Evolutionary conservation across 192 early-diverging fungal species (phyloP).

Genomic region (Backusella circina): DNA sequence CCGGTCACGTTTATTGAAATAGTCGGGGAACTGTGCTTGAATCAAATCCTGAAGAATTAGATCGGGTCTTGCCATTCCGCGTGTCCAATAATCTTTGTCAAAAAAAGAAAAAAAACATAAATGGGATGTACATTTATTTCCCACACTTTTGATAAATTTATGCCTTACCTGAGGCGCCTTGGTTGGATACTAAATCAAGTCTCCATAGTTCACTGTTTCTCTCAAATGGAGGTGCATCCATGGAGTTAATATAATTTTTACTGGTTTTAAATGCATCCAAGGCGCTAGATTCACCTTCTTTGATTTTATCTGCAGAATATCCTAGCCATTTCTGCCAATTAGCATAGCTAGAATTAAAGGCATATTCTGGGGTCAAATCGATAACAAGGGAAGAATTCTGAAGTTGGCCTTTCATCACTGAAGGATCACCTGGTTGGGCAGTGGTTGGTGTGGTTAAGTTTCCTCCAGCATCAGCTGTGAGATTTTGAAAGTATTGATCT

Average conservation of each 20-base stretch:
- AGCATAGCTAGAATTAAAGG: not conserved
- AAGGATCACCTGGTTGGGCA: slow-evolving; percentile 13
- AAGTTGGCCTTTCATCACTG: slow-evolving; percentile 16
- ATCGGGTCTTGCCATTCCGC: slow-evolving; percentile 40
- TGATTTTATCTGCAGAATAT: slow-evolving; percentile 6
- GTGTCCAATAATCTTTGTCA: slow-evolving; percentile 36
- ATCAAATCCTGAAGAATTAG: slow-evolving; percentile 42
- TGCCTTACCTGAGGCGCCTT: slow-evolving; percentile 1
- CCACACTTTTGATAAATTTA: slow-evolving; percentile 8
- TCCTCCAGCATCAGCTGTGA: slow-evolving; percentile 43
- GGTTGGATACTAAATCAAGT: slow-evolving; percentile 15
- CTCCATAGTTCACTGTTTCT: slow-evolving; percentile 26
- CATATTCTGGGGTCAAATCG: slow-evolving; percentile 20
- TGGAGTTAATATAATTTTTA: slow-evolving; percentile 17
- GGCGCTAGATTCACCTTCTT: slow-evolving; percentile 12
- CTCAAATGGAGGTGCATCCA: slow-evolving; percentile 31
- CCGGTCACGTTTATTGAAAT: not conserved
- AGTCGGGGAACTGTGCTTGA: slow-evolving; percentile 34
- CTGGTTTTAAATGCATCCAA: not conserved
- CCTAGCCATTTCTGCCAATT: slow-evolving; percentile 21
- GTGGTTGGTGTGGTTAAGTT: slow-evolving; percentile 8
- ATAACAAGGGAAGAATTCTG: slow-evolving; percentile 26
- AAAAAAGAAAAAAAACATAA: not conserved
- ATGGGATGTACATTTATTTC: not conserved
- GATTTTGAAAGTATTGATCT: slow-evolving; percentile 27